Evolutionary conservation across 2,329 filamentous ascomycete genomes (phyloP).

Genomic region (Botrytis pseudocinerea): DNA sequence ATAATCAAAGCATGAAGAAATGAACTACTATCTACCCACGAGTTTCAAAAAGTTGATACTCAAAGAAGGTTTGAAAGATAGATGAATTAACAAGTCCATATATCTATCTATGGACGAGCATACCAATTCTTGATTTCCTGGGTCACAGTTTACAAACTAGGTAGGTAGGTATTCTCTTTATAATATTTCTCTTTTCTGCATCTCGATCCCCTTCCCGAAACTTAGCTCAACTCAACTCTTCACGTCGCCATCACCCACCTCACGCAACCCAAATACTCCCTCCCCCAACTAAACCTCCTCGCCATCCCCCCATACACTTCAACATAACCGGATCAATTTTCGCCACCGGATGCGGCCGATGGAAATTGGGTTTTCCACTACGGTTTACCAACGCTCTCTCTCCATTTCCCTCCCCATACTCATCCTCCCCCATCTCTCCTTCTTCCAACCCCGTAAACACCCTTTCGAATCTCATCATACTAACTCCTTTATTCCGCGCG

Average conservation of each 20-base stretch:
- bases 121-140: neutral
- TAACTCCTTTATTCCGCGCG: constrained; percentile 5
- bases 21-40: too few relatives aligned
- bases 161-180: neutral
- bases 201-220: too few relatives aligned
- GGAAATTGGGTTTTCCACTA: constrained; percentile 25
- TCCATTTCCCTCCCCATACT: neutral
- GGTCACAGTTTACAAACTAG: neutral
- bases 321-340: constrained; percentile 24
- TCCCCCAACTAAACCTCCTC: constrained; percentile 27
- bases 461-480: constrained; percentile 12
- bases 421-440: too few relatives aligned
- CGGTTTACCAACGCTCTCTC: neutral
- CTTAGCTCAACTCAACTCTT: neutral
- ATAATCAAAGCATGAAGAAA: too few relatives aligned
- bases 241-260: neutral
- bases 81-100: neutral
- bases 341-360: constrained; percentile 26
- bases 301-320: constrained; percentile 21
- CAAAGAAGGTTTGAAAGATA: neutral
- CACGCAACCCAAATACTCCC: neutral
- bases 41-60: neutral
- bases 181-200: neutral
- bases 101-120: neutral
- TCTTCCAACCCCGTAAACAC: neutral